A percentile compares a stretch with the other conserved stretches of the same genome.
Evolutionary conservation across 257 asterid genomes (phyloP).

Genomic region (Leonotis leonurus): DNA sequence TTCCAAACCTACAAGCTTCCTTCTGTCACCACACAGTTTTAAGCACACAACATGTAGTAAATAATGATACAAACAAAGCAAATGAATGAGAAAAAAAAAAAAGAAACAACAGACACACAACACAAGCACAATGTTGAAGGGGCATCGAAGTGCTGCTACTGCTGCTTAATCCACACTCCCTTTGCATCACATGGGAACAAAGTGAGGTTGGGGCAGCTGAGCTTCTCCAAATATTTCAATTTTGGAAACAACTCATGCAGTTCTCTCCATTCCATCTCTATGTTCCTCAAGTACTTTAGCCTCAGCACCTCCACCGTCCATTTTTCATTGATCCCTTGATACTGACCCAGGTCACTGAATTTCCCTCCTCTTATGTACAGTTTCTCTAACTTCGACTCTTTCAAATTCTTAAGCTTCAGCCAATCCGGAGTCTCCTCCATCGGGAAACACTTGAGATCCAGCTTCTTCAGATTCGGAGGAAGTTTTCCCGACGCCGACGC

Average conservation of each 20-base stretch:
- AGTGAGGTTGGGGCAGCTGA: constrained; percentile 36
- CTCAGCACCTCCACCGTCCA: constrained; percentile 38
- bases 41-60: too few species aligned
- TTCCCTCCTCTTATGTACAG: constrained; percentile 50
- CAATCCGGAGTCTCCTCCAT: constrained; percentile 19
- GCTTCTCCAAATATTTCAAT: constrained; percentile 35
- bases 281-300: constrained; percentile 33
- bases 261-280: constrained; percentile 43
- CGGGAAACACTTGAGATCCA: constrained; percentile 47
- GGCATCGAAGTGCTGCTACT: neutral
- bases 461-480: constrained; percentile 23
- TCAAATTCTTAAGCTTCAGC: constrained; percentile 20
- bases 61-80: too few species aligned
- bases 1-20: too few species aligned
- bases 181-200: constrained; percentile 39
- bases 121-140: neutral
- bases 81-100: neutral
- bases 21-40: too few species aligned
- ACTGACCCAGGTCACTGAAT: constrained; percentile 33
- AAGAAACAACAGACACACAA: too few species aligned
- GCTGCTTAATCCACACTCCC: constrained; percentile 33
- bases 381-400: constrained; percentile 17
- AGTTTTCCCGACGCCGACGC: neutral
- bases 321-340: constrained; percentile 7
- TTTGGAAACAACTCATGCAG: constrained; percentile 31